Evolutionary conservation across 2,329 filamentous ascomycete species (phyloP).

Genomic region (Calonectria fujianensis): DNA sequence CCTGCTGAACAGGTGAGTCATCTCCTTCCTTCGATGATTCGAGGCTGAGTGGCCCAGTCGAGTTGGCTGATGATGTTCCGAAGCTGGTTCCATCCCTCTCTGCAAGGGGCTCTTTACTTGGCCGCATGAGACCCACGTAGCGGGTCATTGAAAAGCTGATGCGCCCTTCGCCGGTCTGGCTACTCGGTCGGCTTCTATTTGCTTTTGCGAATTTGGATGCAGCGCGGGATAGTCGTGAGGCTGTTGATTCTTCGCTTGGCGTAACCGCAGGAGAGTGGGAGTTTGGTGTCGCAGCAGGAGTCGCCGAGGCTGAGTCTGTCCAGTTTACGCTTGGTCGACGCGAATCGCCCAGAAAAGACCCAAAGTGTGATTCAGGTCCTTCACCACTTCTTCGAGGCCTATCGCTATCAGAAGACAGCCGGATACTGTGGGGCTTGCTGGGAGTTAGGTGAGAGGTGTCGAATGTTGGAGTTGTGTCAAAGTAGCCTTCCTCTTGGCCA

Average conservation of each 20-base stretch:
- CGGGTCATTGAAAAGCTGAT: slow-evolving; percentile 75
- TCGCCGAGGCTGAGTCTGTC: slow-evolving; percentile 66
- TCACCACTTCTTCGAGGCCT: slow-evolving; percentile 69
- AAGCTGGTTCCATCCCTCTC: slow-evolving; percentile 51
- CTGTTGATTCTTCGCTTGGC: slow-evolving; percentile 72
- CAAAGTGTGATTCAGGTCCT: slow-evolving; percentile 52
- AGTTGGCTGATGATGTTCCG: slow-evolving; percentile 53
- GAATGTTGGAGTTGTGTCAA: slow-evolving; percentile 51
- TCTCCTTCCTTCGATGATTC: slow-evolving; percentile 50
- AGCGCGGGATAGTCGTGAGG: slow-evolving; percentile 74
- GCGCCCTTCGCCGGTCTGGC: slow-evolving; percentile 75
- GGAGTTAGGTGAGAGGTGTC: slow-evolving; percentile 48
- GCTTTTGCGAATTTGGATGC: slow-evolving; percentile 72
- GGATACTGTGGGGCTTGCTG: slow-evolving; percentile 69
- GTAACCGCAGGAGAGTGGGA: slow-evolving; percentile 62
- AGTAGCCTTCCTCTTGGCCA: slow-evolving; percentile 52
- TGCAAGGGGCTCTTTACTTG: slow-evolving; percentile 68
- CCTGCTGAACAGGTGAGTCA: slow-evolving; percentile 52
- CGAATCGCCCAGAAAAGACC: slow-evolving; percentile 59
- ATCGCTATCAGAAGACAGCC: slow-evolving; percentile 74
- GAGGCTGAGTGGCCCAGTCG: slow-evolving; percentile 51
- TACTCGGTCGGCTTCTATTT: slow-evolving; percentile 73
- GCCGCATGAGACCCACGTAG: slow-evolving; percentile 70
- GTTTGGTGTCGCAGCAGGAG: slow-evolving; percentile 62
- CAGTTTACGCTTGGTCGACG: slow-evolving; percentile 72